Conservation (phyloP, 2,329 filamentous ascomycete genomes). For the Cercospora sojina region DNA sequence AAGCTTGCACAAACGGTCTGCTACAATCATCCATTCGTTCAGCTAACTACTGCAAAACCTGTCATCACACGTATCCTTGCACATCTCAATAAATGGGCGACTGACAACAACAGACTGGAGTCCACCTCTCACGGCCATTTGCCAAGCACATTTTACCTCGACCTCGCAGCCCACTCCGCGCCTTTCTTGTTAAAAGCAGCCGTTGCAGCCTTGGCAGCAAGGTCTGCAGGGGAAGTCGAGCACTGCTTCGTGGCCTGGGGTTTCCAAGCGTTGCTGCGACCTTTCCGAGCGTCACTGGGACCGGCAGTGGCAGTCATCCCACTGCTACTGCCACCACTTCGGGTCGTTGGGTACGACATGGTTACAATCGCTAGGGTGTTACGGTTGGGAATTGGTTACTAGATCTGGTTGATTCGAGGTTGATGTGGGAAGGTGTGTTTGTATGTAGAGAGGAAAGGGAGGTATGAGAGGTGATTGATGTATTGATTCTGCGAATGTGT, state of each 20-base stretch:
- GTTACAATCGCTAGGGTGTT: background rate
- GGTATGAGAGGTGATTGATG: background rate
- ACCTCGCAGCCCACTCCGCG: background rate
- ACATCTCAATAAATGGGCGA: background rate
- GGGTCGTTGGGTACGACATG: background rate
- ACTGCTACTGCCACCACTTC: background rate
- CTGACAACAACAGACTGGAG: background rate
- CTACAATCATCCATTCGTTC: background rate
- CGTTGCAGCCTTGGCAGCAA: background rate
- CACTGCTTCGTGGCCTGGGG: background rate
- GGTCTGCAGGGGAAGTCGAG: background rate
- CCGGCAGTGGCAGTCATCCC: background rate
- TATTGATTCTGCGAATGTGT: background rate
- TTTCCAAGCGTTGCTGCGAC: background rate
- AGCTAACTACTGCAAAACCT: background rate
- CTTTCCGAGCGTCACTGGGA: background rate
- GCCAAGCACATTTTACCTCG: background rate
- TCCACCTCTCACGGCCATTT: background rate
- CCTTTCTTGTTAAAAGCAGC: background rate
- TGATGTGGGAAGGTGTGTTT: background rate
- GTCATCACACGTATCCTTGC: background rate
- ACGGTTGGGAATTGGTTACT: too few species aligned
- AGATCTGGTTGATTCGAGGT: background rate
- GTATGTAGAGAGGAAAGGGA: background rate
- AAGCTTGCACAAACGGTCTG: background rate